A percentile compares a stretch with the other conserved stretches of the same genome.
Conservation (phyloP, 2,329 filamentous ascomycete genomes). For the Aquanectria penicillioides region DNA sequence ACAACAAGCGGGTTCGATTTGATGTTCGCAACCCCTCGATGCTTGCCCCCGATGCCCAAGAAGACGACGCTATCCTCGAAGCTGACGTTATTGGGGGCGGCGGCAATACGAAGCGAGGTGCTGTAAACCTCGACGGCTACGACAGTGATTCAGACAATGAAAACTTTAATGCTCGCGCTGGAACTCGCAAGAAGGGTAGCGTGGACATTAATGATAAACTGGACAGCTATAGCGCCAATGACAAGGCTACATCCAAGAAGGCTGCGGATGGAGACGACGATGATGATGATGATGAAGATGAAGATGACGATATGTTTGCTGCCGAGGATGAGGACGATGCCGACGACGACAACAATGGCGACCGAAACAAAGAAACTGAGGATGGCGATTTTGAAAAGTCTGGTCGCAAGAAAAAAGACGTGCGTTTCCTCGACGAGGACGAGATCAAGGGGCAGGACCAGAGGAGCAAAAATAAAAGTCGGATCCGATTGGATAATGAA, state of each 20-base stretch:
- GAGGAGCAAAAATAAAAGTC: conserved; percentile 77
- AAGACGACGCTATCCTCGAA: conserved; percentile 79
- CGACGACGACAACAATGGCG: too few species aligned
- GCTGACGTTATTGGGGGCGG: conserved; percentile 91
- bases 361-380: conserved; percentile 42
- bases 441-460: conserved; percentile 84
- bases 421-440: conserved; percentile 66
- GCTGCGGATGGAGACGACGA: conserved; percentile 71
- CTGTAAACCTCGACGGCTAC: conserved; percentile 96
- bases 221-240: conserved; percentile 62
- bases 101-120: conserved; percentile 85
- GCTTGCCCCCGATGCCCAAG: conserved; percentile 82
- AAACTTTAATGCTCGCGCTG: conserved; percentile 81
- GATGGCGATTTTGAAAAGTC: conserved; percentile 45
- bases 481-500: conserved; percentile 70
- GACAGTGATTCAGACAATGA: conserved; percentile 95
- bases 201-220: conserved; percentile 62
- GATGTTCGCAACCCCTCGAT: conserved; percentile 95
- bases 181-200: conserved; percentile 63
- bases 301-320: conserved; percentile 78
- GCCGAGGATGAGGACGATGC: conserved; percentile 65
- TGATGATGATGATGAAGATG: conserved; percentile 61
- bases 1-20: conserved; percentile 85
- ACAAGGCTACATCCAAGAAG: conserved; percentile 47
- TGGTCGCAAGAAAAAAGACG: conserved; percentile 71